Evolutionary conservation across 371 early-diverging fungal genomes (phyloP), one percentile per base, ranked within the genome.

Genomic region (Haplosporangium sp.): DNA sequence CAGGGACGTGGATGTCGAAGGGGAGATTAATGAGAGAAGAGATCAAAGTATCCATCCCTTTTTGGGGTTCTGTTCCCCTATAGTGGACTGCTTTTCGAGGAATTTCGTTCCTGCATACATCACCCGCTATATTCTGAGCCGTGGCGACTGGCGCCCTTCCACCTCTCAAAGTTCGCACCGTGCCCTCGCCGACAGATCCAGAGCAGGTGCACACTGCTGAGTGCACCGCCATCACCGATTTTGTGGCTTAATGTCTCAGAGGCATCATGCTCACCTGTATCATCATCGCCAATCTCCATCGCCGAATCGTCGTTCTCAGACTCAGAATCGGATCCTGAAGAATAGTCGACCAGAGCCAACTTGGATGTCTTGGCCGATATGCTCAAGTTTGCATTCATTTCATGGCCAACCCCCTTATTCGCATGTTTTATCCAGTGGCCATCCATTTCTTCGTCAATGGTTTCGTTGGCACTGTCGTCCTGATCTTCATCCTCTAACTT

Each of bases 161-260:
- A 72, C 14, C 21, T 21, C 13, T 48, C 51, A 58, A 73, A 47
- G 12, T 29, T 10, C 40, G 50, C 53, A 0, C 53, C 67, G 29
- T 40, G 55, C 5, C 75, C 75, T 45, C 50, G 59, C 42, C 67
- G 71, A 29, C 77, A 67, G 51, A 77, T 77, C 67, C 67, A 77
- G 37, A 77, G 52, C 29, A 77, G 53, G 20, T 59, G 48, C 9
- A 77, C 77, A 16, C 77, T 77, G 37, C 64, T 71, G n/a, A 77
- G 21, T 8, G 77, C 52, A 0, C 77, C 77, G 6, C 72, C 67
- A 21, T 71, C 72, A 6, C 72, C 72, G 14, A 77, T 46, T 48
- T n/a, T 55, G 46, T 65, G 62, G 29, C 16, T 21, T 18, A 29
- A 29, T 29, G 29, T 29, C 29, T 29, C 29, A 29, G 29, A 29